Evolutionary conservation across 2,329 filamentous ascomycete genomes (phyloP), one percentile per base, ranked within the genome.

Genomic region (Ophiocordyceps sinensis): DNA sequence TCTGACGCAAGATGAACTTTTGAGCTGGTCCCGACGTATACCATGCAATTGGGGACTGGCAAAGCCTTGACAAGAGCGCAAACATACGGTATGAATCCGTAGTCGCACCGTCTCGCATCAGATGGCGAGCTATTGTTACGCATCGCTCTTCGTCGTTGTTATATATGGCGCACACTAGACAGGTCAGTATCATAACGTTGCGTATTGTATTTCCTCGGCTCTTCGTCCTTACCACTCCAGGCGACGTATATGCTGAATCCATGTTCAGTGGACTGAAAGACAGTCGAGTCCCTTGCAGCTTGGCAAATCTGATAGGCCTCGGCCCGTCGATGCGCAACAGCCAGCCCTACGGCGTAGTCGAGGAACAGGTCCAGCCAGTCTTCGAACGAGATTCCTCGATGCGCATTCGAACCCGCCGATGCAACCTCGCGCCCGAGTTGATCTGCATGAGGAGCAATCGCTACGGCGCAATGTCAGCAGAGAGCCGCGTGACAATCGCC

Each of bases 281-380:
- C 77, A 41, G 83, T 87, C 13, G 86, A 85, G 53, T 85, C 79
- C 38, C 79, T 72, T 1, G 85, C 85, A 6, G 82, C 77, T 45
- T 87, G 77, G 49, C 93, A 80, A 8, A 86, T 76, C 39, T 81
- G 77, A 57, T 94, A 95, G 39, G 85, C 80, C 46, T 85, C 79
- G 35, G 79, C 71, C 13, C 73, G 67, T 38, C 82, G 75, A 29
- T 79, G 79, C 17, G 70, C 65, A 35, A 77, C 73, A 8, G 87
- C 83, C 28, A 91, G 71, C 5, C 80, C 70, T 38, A 95, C 70
- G 3, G 87, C 83, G 55, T 93, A 93, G 53, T 91, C 84, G 30
- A 93, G 72, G 55, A 98, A 94, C 1, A 94, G 71, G 49, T 93
- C 84, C 3, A 95, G 72, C 91, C 91, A 98, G 37, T 78, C 73